Evolutionary conservation across 768 basidiomycete species (phyloP), one percentile per base, ranked within the genome.

Genomic region (Mycena latifolia): DNA sequence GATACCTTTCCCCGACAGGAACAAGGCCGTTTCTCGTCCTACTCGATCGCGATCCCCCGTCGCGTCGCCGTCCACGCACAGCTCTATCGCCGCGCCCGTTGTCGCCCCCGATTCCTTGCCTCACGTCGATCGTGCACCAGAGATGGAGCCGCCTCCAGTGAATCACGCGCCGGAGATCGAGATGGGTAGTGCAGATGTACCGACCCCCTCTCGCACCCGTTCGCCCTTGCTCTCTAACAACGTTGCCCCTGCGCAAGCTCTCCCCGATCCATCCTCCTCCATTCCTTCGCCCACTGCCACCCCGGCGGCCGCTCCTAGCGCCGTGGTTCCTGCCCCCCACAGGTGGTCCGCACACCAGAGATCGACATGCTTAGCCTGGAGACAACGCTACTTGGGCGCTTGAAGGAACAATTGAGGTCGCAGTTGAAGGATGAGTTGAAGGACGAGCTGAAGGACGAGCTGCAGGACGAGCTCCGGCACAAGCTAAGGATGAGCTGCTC

Each of bases 281-380:
- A 10, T 11, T 25, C 33, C 24, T 9, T 11, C n/a, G 1, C 24
- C 52, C 25, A 15, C 33, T 9, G 3, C 46, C 9, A 3, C 41
- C 29, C 28, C 46, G 11, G 18, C 55, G 29, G 18, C 45, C 28
- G 12, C 62, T 41, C 29, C 67, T 10, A 51, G 18, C 33, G 47
- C 28, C n/a, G 56, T 48, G 5, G 31, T 39, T 43, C 18, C 61
- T 31, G 14, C 59, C 31, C 57, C 9, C 50, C 47, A 4, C 39
- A 45, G 27, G 48, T 60, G 22, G 27, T n/a, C 28, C 54, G 55
- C 28, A 37, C 51, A 17, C 55, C 63, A 5, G 63, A 65, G 29
- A 63, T 66, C 22, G 69, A 70, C 37, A 50, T 66, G 61, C 47
- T 56, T 14, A 63, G 53, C 55, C 25, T 66, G 51, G 69, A 70